Conservation (phyloP, 129 eudicot genomes). For the Glebionis coronaria region DNA sequence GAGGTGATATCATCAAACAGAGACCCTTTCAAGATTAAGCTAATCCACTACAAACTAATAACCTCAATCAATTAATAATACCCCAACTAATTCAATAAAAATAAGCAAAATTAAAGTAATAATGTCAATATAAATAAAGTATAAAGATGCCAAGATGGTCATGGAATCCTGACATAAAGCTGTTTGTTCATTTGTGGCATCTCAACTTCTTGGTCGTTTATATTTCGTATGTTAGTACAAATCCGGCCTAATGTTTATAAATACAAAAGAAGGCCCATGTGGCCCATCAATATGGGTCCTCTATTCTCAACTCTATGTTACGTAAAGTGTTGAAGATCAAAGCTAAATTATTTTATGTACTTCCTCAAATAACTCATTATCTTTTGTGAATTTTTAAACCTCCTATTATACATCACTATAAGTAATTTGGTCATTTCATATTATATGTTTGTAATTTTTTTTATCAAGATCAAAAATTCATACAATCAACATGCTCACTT, state of each 20-base stretch:
- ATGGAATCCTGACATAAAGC: conserved; percentile 24
- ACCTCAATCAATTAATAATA: not conserved
- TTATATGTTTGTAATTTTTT: too few species aligned
- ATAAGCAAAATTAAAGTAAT: not conserved
- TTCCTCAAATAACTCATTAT: too few species aligned
- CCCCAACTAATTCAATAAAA: not conserved
- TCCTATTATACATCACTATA: too few species aligned
- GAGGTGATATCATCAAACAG: conserved; percentile 23
- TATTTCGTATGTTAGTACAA: conserved; percentile 11
- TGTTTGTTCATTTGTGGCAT: conserved; percentile 25
- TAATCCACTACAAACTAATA: conserved; percentile 27
- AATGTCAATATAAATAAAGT: not conserved
- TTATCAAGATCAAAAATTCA: too few species aligned
- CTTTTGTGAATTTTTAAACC: too few species aligned
- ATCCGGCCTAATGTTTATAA: conserved; percentile 26
- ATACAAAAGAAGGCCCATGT: conserved; percentile 2
- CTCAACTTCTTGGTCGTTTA: not conserved
- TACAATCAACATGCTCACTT: too few species aligned
- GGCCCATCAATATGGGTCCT: conserved; percentile 15
- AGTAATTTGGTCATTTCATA: too few species aligned
- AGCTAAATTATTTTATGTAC: too few species aligned
- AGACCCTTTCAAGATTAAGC: conserved; percentile 31
- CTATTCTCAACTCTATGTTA: not conserved
- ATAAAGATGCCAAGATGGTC: conserved; percentile 15
- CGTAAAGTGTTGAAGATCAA: too few species aligned